Conservation (phyloP, 176 grass and related monocot species). For the Cenchrus purpureus region DNA sequence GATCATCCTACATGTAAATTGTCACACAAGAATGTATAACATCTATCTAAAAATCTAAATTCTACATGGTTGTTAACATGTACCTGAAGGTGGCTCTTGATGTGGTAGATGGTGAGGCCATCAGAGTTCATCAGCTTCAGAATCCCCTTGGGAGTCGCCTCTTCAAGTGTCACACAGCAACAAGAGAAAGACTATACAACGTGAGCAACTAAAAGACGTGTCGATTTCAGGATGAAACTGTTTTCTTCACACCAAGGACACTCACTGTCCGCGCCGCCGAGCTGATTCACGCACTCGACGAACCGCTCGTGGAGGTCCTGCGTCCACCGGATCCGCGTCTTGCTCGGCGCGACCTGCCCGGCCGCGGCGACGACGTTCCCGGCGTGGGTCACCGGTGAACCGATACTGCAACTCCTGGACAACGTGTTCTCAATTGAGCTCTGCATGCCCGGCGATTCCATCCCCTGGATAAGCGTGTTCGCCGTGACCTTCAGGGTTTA, state of each 20-base stretch:
- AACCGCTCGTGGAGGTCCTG: slow-evolving; percentile 87
- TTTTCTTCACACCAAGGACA: not conserved
- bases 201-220: not conserved
- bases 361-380: not conserved
- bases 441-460: slow-evolving; percentile 47
- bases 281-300: slow-evolving; percentile 76
- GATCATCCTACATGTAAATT: slow-evolving; percentile 23
- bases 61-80: not conserved
- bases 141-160: slow-evolving; percentile 88
- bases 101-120: slow-evolving; percentile 85
- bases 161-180: slow-evolving; percentile 37
- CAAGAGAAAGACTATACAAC: slow-evolving; percentile 20
- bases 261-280: slow-evolving; percentile 88
- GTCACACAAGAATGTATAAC: not conserved
- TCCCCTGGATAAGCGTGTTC: slow-evolving; percentile 25
- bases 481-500: slow-evolving; percentile 47
- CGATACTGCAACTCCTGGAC: slow-evolving; percentile 7
- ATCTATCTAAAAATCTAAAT: not conserved
- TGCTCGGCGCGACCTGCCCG: slow-evolving; percentile 43
- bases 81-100: slow-evolving; percentile 98
- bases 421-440: slow-evolving; percentile 39
- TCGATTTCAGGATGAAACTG: not conserved
- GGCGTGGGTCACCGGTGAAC: slow-evolving; percentile 5
- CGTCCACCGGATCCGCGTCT: slow-evolving; percentile 90
- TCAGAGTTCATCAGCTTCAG: slow-evolving; percentile 88